These are phyloP conservation scores for Heliamphora exappendiculata DNA, from an alignment of 148 eudicot genomes.

Conservation along the genomic window DNA sequence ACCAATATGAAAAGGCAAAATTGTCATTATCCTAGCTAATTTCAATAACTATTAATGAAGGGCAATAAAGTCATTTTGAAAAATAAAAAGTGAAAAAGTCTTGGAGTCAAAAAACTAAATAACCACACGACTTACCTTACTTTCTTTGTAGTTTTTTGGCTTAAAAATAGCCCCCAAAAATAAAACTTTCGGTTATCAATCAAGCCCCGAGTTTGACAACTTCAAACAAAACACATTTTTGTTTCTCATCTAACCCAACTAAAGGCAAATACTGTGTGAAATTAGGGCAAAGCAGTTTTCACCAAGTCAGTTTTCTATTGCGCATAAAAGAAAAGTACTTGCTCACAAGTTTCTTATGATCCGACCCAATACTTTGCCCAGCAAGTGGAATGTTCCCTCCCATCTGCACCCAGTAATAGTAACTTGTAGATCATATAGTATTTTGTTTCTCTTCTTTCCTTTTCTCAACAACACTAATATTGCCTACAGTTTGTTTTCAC, in stretches of 20 bases:
- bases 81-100: too few species aligned
- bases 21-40: too few species aligned
- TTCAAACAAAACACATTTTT: neutral
- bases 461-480: too few species aligned
- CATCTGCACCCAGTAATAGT: neutral
- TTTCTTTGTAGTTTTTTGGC: too few species aligned
- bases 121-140: too few species aligned
- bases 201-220: neutral
- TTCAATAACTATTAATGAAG: too few species aligned
- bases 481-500: neutral
- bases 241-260: neutral
- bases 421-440: neutral
- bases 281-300: neutral
- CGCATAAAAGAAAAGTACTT: neutral
- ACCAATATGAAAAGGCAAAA: too few species aligned
- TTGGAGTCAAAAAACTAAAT: too few species aligned
- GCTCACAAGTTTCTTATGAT: neutral
- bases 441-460: neutral
- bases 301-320: neutral
- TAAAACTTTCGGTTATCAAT: too few species aligned
- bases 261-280: neutral
- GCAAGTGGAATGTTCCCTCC: neutral
- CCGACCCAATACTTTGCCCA: neutral
- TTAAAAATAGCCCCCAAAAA: too few species aligned
- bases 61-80: too few species aligned